These are phyloP conservation scores for Boletus tylopilopsis DNA, from an alignment of 768 basidiomycete genomes.

Conservation along the genomic window DNA sequence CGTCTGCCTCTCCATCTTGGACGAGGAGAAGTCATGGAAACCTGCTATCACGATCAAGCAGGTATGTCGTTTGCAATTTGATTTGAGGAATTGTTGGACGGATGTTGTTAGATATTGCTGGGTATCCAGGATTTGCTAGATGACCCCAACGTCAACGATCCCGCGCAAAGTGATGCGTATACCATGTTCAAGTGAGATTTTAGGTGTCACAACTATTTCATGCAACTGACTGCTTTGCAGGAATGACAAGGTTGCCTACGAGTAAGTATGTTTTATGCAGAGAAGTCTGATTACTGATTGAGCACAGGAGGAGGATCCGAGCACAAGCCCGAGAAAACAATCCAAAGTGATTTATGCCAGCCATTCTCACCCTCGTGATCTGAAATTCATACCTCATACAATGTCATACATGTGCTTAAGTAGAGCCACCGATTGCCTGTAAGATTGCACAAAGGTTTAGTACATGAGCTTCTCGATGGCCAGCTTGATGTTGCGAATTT, in stretches of 20 bases:
- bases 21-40: slow-evolving; percentile 99
- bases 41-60: slow-evolving; percentile 99
- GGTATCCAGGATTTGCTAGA: slow-evolving; percentile 96
- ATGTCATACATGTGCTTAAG: slow-evolving; percentile 8
- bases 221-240: slow-evolving; percentile 37
- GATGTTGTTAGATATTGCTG: slow-evolving; percentile 68
- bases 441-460: slow-evolving; percentile 20
- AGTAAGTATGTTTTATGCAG: slow-evolving; percentile 49
- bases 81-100: not conserved
- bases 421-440: slow-evolving; percentile 7
- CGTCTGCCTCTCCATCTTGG: slow-evolving; percentile 94
- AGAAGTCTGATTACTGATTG: not conserved
- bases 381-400: slow-evolving; percentile 1
- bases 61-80: slow-evolving; percentile 39
- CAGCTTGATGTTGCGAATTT: slow-evolving; percentile 83
- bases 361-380: not conserved
- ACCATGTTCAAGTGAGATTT: slow-evolving; percentile 92
- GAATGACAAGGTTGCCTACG: slow-evolving; percentile 92
- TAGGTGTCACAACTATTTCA: not conserved
- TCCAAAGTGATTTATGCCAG: slow-evolving; percentile 57
- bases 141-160: slow-evolving; percentile 95
- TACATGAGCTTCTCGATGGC: slow-evolving; percentile 69
- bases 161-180: slow-evolving; percentile 97
- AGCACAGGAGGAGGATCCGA: slow-evolving; percentile 66
- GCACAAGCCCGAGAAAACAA: slow-evolving; percentile 87